phyloP scores from a whole-genome alignment of 768 basidiomycete genomes.

The Psilocybe tampanensis region DNA sequence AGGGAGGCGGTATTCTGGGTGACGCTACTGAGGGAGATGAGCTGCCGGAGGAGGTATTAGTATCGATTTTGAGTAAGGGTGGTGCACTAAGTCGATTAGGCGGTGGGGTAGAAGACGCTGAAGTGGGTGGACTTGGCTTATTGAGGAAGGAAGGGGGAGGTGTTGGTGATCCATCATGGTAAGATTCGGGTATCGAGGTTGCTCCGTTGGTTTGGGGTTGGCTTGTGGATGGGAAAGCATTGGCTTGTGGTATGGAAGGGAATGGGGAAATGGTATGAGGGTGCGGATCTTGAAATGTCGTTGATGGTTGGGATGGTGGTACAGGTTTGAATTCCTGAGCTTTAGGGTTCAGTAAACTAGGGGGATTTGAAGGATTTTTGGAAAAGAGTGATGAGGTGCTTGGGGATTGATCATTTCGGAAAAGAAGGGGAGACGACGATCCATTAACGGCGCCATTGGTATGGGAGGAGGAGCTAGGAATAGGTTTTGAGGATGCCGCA shows the following conservation, averaged over 20 bases:
- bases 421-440: neutral
- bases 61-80: conserved; percentile 39
- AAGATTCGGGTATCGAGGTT: neutral
- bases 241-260: conserved; percentile 4
- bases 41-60: conserved; percentile 19
- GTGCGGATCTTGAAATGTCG: conserved; percentile 2
- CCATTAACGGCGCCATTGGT: neutral
- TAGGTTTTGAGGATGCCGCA: conserved; percentile 4
- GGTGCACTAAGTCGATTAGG: conserved; percentile 22
- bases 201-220: conserved; percentile 7
- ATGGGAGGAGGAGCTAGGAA: neutral
- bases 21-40: conserved; percentile 22
- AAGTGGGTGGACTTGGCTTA: conserved; percentile 18
- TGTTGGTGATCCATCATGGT: conserved; percentile 1
- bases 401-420: neutral
- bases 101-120: conserved; percentile 19
- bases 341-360: conserved; percentile 20
- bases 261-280: neutral
- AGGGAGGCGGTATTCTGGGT: conserved; percentile 39
- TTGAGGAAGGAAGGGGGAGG: conserved; percentile 14
- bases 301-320: conserved; percentile 2
- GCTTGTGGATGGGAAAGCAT: neutral
- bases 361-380: conserved; percentile 12
- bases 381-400: neutral
- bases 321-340: conserved; percentile 27